Base-by-base conservation (phyloP, 805 yeast genomes). In the Yamadazyma endophytica region DNA sequence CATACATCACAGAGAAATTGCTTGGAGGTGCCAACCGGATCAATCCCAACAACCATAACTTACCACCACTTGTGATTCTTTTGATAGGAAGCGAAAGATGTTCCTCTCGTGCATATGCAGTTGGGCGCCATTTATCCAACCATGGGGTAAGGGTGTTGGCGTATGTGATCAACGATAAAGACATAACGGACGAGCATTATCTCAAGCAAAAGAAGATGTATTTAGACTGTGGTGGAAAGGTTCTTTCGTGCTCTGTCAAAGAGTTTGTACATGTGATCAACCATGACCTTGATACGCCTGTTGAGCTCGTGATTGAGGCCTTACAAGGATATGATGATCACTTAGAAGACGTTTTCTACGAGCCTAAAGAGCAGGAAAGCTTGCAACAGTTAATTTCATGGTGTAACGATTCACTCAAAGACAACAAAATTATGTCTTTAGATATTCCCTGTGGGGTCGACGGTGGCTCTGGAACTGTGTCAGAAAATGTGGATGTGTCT, bases 361-460 rank as follows among this genome's bases (percentile, higher is more conserved):
- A 54, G 14, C 54, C 50, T 13, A 42, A 46, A 32, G 79, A 74
- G 31, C 42, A 67, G 13, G 46, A 56, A 15, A 45, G 47, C 14
- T 64, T 73, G 7, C 49, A 52, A 17, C 57, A 63, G 20, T 54
- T 85, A 13, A 72, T 85, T 16, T 54, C 58, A 4, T 88, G 96
- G 95, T 73, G 81, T 35, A 83, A 84, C 43, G 53, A 52, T 19
- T 61, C 66, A 6, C 12, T 29, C 4, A 42, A 58, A 31, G 51
- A 50, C 31, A 55, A 69, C 5, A 68, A 71, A 22, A 60, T 72
- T 7, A 47, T 84, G 59, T 82, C 95, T 0, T 50, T 88, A 17
- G 95, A 87, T 49, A 73, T 84, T 17, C 89, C 95, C 4, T 73
- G 88, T 1, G 96, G 96, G 4, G 62, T 82, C 24, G 95, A 85